phyloP scores from a whole-genome alignment of 108 stramenopile genomes.

The Craspedostauros australis region DNA sequence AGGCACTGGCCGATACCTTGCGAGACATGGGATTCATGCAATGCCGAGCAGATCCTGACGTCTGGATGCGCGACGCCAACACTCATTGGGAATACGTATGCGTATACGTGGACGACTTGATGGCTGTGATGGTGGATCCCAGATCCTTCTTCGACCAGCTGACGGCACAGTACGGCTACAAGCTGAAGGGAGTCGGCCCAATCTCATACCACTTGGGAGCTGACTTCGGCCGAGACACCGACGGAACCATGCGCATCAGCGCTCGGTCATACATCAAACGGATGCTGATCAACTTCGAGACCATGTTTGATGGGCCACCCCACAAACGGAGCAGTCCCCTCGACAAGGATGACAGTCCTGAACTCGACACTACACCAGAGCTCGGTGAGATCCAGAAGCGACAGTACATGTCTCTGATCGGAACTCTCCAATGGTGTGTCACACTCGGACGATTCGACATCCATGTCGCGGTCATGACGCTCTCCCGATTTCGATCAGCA shows the following conservation, averaged over 20 bases:
- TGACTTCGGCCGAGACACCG: neutral
- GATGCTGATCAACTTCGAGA: constrained; percentile 14
- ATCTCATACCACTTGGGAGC: constrained; percentile 8
- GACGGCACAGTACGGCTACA: constrained; percentile 13
- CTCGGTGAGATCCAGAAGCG: constrained; percentile 3
- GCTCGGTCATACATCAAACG: constrained; percentile 16
- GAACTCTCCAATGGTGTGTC: constrained; percentile 17
- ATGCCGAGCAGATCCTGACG: constrained; percentile 27
- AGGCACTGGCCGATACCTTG: constrained; percentile 7
- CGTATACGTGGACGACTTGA: constrained; percentile 30
- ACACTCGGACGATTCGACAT: constrained; percentile 28
- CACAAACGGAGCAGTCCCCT: constrained; percentile 1
- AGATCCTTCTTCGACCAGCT: too few relatives aligned
- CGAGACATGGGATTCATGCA: constrained; percentile 18
- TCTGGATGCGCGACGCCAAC: constrained; percentile 19
- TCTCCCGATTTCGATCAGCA: constrained; percentile 18
- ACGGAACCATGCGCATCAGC: constrained; percentile 2
- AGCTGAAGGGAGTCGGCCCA: constrained; percentile 17
- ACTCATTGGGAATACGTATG: constrained; percentile 29
- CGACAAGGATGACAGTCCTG: constrained; percentile 11
- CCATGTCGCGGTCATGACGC: constrained; percentile 4
- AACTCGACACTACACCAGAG: constrained; percentile 11
- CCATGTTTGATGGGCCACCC: constrained; percentile 21
- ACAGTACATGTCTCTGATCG: constrained; percentile 22
- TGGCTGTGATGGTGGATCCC: too few relatives aligned